These are phyloP conservation scores for Austropuccinia psidii DNA, from an alignment of 1,284 basidiomycete species.

Conservation along the genomic window DNA sequence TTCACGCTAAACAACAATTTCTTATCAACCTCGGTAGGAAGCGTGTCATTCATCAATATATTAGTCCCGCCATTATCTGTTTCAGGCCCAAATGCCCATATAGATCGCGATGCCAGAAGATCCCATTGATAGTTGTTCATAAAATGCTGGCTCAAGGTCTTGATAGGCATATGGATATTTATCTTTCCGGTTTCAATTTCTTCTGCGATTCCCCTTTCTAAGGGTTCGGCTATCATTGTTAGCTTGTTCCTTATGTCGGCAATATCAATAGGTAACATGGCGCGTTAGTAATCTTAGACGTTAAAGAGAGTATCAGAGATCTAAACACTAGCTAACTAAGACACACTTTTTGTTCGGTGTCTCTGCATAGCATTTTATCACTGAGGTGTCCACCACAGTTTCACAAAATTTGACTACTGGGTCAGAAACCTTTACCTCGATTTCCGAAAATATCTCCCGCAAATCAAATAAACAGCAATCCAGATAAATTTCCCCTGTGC, in stretches of 20 bases:
- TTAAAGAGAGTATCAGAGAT: slow-evolving; percentile 22
- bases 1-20: slow-evolving; percentile 78
- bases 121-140: slow-evolving; percentile 98
- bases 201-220: slow-evolving; percentile 85
- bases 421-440: slow-evolving; percentile 99
- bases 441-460: slow-evolving; percentile 83
- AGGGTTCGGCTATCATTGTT: slow-evolving; percentile 94
- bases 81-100: slow-evolving; percentile 99
- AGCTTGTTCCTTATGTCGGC: slow-evolving; percentile 67
- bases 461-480: slow-evolving; percentile 97
- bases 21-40: slow-evolving; percentile 93
- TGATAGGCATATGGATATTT: slow-evolving; percentile 83
- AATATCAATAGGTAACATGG: not conserved
- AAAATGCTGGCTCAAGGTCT: slow-evolving; percentile 87
- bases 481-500: slow-evolving; percentile 93
- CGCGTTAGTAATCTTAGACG: not conserved
- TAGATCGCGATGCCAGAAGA: slow-evolving; percentile 86
- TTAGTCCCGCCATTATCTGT: slow-evolving; percentile 73
- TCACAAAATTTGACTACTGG: slow-evolving; percentile 98
- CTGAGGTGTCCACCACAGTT: slow-evolving; percentile 95
- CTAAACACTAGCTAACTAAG: slow-evolving; percentile 38
- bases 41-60: slow-evolving; percentile 85
- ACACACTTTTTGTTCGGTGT: slow-evolving; percentile 95
- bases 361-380: slow-evolving; percentile 95
- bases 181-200: slow-evolving; percentile 86